phyloP scores from a whole-genome alignment of 2,329 filamentous ascomycete species.

The Chrysoporthe austroafricana region DNA sequence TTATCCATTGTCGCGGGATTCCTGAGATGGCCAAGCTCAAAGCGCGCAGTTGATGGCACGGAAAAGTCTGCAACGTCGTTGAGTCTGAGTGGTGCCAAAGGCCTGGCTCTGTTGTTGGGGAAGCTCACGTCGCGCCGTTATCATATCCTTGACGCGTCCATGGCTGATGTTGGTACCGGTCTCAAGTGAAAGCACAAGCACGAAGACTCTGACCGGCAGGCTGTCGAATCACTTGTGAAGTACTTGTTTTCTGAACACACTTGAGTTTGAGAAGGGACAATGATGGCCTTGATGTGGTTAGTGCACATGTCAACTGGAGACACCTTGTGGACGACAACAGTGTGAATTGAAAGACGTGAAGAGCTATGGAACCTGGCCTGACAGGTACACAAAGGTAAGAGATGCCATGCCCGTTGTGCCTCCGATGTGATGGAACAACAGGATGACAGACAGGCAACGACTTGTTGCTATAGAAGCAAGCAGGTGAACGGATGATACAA shows the following conservation, averaged over 20 bases:
- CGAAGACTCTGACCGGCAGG: background rate
- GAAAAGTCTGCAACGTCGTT: background rate
- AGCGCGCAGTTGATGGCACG: background rate
- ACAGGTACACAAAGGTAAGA: background rate
- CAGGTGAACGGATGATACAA: slow-evolving; percentile 5
- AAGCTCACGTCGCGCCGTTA: background rate
- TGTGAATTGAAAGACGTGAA: slow-evolving; percentile 9
- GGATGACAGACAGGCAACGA: background rate
- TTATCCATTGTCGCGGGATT: slow-evolving; percentile 19
- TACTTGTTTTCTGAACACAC: background rate
- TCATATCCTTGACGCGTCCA: slow-evolving; percentile 10
- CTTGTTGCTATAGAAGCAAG: slow-evolving; percentile 7
- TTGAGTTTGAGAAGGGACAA: background rate
- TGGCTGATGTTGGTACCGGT: background rate
- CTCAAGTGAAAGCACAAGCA: background rate
- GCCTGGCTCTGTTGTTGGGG: background rate
- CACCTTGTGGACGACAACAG: background rate
- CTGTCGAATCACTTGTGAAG: background rate
- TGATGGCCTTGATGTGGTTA: background rate
- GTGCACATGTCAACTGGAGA: background rate
- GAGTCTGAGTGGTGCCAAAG: background rate
- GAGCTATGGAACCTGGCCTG: background rate
- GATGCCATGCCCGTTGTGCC: background rate
- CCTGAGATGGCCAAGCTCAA: too few species aligned
- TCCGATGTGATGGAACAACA: background rate